phyloP scores from a whole-genome alignment of 441 rosid species.

The Brassica hybrid region DNA sequence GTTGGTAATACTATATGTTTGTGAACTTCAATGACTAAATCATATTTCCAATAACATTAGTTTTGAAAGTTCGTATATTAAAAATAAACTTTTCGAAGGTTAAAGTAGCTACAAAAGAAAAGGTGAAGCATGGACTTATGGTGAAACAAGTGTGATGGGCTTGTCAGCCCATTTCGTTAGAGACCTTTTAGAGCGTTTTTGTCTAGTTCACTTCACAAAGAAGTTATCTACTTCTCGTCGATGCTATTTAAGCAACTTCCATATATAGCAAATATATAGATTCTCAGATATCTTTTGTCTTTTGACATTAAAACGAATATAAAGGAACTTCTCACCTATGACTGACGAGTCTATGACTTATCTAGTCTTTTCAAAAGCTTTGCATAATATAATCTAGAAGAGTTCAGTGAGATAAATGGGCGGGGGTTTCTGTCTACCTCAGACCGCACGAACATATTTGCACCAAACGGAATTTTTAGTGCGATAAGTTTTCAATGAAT shows the following conservation, averaged over 20 bases:
- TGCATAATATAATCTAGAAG: not conserved
- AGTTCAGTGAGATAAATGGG: not conserved
- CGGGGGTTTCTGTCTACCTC: not conserved
- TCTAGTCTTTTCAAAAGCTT: not conserved
- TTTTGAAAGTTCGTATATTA: too few species aligned
- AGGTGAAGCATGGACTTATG: too few species aligned
- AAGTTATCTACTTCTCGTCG: not conserved
- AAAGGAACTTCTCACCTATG: not conserved
- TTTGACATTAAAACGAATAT: not conserved
- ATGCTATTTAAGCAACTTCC: not conserved
- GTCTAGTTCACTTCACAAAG: too few species aligned
- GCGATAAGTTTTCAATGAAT: not conserved
- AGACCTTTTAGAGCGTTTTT: not conserved
- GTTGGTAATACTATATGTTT: not conserved
- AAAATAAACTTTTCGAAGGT: too few species aligned
- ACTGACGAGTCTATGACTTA: not conserved
- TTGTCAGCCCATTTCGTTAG: conserved; percentile 8
- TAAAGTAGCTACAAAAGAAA: too few species aligned
- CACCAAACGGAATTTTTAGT: not conserved
- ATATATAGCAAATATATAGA: not conserved
- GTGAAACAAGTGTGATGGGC: conserved; percentile 2
- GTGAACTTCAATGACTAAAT: not conserved
- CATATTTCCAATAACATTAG: not conserved
- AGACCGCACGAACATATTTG: not conserved
- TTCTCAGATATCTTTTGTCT: not conserved